Evolutionary conservation across 108 stramenopile genomes (phyloP).

Genomic region (Licmophora abbreviata): DNA sequence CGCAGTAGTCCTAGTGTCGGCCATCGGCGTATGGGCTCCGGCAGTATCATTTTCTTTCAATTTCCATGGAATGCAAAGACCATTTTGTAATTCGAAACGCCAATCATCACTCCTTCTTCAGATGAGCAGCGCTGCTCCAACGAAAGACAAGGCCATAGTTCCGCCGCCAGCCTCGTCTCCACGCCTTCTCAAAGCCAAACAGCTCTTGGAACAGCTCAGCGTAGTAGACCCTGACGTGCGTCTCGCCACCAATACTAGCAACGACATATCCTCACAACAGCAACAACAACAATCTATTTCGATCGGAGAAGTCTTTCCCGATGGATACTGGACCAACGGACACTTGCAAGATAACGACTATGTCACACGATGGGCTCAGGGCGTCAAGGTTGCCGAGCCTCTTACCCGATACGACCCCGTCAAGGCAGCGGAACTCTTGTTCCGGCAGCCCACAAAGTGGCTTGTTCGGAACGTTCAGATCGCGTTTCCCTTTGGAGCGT

Average conservation of each 20-base stretch:
- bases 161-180: neutral
- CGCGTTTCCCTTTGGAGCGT: constrained; percentile 82
- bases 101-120: too few species aligned
- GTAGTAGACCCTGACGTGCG: neutral
- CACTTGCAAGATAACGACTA: constrained; percentile 26
- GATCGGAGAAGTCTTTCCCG: constrained; percentile 15
- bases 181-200: constrained; percentile 3
- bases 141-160: too few species aligned
- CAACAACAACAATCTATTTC: neutral
- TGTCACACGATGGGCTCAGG: constrained; percentile 40
- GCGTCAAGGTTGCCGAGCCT: constrained; percentile 83
- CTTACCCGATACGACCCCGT: constrained; percentile 84
- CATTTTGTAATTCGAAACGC: too few species aligned
- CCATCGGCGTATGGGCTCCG: too few species aligned
- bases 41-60: too few species aligned
- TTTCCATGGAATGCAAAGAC: too few species aligned
- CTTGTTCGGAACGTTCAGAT: constrained; percentile 90
- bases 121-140: too few species aligned
- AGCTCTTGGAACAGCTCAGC: neutral
- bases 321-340: constrained; percentile 39
- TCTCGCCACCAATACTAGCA: neutral
- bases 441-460: constrained; percentile 87
- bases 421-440: constrained; percentile 64
- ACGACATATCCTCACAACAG: neutral
- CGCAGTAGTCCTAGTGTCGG: too few species aligned